These are phyloP conservation scores for Septoria linicola DNA, from an alignment of 2,329 filamentous ascomycete genomes.

Conservation along the genomic window DNA sequence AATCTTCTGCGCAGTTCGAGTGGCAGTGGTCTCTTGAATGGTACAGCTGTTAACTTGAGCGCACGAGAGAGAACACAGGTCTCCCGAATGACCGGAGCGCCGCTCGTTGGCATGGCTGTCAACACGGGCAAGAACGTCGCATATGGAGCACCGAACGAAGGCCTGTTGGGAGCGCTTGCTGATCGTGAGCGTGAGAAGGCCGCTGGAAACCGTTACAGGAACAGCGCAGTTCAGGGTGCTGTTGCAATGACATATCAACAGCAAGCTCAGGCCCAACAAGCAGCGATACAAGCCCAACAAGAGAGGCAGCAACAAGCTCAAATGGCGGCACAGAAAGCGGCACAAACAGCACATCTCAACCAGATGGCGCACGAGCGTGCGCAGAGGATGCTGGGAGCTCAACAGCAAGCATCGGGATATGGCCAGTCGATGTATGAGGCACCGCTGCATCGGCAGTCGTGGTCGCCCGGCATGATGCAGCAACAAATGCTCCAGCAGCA, in stretches of 20 bases:
- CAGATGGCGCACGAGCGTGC: conserved; percentile 21
- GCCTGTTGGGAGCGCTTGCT: conserved; percentile 75
- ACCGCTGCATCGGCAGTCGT: conserved; percentile 15
- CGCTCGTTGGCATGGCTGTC: conserved; percentile 66
- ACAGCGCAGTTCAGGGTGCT: conserved; percentile 69
- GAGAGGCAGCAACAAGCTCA: conserved; percentile 27
- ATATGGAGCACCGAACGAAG: conserved; percentile 28
- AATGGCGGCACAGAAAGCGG: conserved; percentile 31
- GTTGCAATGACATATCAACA: conserved; percentile 54
- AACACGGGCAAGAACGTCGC: conserved; percentile 41
- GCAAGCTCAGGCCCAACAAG: conserved; percentile 42
- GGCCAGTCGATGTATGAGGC: conserved; percentile 1
- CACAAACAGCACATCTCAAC: conserved; percentile 32
- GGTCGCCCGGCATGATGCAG: conserved; percentile 17
- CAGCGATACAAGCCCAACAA: conserved; percentile 42
- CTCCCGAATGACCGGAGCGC: conserved; percentile 75
- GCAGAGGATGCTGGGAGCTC: conserved; percentile 12
- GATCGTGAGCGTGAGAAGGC: conserved; percentile 75
- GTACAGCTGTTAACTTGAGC: conserved; percentile 63
- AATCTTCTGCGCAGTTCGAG: conserved; percentile 2
- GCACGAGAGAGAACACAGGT: conserved; percentile 86
- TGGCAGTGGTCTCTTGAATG: conserved; percentile 25
- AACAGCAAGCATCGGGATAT: conserved; percentile 6
- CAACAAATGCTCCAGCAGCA: conserved; percentile 16
- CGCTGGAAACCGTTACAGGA: conserved; percentile 64